Evolutionary conservation across 2,329 filamentous ascomycete species (phyloP), one percentile per base, ranked within the genome.

Genomic region (Beauveria sp.): DNA sequence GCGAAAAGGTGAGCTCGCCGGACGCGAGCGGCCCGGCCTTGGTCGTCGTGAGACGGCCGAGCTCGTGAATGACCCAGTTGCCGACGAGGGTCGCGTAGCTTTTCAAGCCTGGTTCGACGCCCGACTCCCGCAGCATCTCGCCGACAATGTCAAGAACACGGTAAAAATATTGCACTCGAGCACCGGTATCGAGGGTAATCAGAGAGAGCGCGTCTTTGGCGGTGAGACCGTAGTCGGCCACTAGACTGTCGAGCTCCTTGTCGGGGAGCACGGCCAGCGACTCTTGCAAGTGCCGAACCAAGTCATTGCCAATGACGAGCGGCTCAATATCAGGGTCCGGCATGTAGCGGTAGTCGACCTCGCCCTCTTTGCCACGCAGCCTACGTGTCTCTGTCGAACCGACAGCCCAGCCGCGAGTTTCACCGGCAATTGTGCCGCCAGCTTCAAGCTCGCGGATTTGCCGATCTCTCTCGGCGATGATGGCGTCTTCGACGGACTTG

Each of bases 331-430:
- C 95, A 5, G 95, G 91, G 72, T 99, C 95, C 0, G 95, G 93
- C 93, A 99, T 98, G 72, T 99, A 99, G 48, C 95, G 83, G 74
- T 99, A 99, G 74, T 99, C 95, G 6, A 98, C 92, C 71, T 96
- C 93, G 53, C 95, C 95, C 73, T 98, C 95, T 73, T 99, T 99
- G 28, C 91, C 91, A 69, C 95, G 84, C 49, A 99, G 77, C 46
- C 88, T 83, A 63, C 85, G 86, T 3, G 95, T 98, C 71, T 92
- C 88, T 4, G 85, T 91, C 65, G 86, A 88, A 2, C 92, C 92
- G 26, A 96, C 82, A 1, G 91, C 89, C 92, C 93, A 99, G 6
- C 95, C 93, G 62, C 95, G 84, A 8, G 95, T 99, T 77, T 99
- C 95, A 50, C 93, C 91, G 66, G 87, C 83, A 55, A 97, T 83